A percentile compares a stretch with the other conserved stretches of the same genome.
phyloP scores from a whole-genome alignment of 768 basidiomycete species.

The Suillus lakei region DNA sequence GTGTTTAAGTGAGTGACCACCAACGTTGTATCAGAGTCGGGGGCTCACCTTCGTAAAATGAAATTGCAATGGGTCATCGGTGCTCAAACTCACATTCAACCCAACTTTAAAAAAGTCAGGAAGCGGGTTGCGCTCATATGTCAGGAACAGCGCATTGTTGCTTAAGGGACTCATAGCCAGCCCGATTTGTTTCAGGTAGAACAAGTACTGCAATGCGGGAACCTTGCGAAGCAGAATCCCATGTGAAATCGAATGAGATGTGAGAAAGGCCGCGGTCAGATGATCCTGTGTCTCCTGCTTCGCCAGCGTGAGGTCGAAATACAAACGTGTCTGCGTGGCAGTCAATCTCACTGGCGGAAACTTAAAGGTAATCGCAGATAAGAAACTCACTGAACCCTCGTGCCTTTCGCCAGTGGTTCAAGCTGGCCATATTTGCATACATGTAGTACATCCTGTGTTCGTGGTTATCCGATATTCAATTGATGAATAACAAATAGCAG shows the following conservation, averaged over 20 bases:
- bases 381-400: slow-evolving; percentile 86
- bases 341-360: not conserved
- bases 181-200: slow-evolving; percentile 97
- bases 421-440: slow-evolving; percentile 93
- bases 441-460: slow-evolving; percentile 88
- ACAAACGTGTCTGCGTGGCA: slow-evolving; percentile 84
- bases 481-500: not conserved
- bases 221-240: slow-evolving; percentile 99
- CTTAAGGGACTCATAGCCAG: slow-evolving; percentile 98
- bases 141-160: slow-evolving; percentile 96
- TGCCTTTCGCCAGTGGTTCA: slow-evolving; percentile 89
- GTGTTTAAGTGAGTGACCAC: not conserved
- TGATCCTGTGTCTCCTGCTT: slow-evolving; percentile 99
- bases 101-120: slow-evolving; percentile 97
- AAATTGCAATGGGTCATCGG: slow-evolving; percentile 95
- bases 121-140: slow-evolving; percentile 95
- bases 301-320: slow-evolving; percentile 94
- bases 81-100: slow-evolving; percentile 94
- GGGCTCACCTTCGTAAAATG: slow-evolving; percentile 91
- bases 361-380: not conserved
- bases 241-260: slow-evolving; percentile 97
- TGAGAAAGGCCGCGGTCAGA: slow-evolving; percentile 93
- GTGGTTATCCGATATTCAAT: slow-evolving; percentile 8
- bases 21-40: not conserved
- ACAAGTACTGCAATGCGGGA: slow-evolving; percentile 95